These are phyloP conservation scores for Pachysolen tannophilus DNA, from an alignment of 805 yeast genomes.

Conservation along the genomic window DNA sequence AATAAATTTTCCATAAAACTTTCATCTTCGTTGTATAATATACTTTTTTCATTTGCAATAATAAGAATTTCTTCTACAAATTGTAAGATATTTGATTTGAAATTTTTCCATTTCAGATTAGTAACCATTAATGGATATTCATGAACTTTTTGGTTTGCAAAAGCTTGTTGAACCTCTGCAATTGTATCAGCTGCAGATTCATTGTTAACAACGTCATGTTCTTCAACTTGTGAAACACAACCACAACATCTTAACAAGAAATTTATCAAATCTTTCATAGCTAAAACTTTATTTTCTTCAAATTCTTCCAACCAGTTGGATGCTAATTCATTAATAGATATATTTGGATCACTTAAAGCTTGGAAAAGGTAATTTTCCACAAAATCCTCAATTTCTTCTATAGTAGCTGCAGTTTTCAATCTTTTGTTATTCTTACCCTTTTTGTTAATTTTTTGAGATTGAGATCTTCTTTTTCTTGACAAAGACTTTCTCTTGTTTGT, in stretches of 20 bases:
- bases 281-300: conserved; percentile 30
- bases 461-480: conserved; percentile 7
- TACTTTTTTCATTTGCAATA: conserved; percentile 53
- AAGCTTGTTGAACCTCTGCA: conserved; percentile 59
- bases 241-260: conserved; percentile 67
- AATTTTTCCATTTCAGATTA: conserved; percentile 36
- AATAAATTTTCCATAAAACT: conserved; percentile 45
- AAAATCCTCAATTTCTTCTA: conserved; percentile 33
- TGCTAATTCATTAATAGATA: conserved; percentile 43
- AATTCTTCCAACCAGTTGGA: conserved; percentile 53
- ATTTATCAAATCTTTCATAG: conserved; percentile 60
- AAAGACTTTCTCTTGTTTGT: conserved; percentile 12
- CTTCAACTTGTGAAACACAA: conserved; percentile 53
- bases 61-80: conserved; percentile 48
- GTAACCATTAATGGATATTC: conserved; percentile 62
- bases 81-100: conserved; percentile 44
- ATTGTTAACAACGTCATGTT: conserved; percentile 65
- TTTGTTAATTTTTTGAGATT: conserved; percentile 12
- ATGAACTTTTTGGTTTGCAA: conserved; percentile 51
- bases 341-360: conserved; percentile 39
- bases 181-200: conserved; percentile 71
- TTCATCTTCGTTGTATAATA: conserved; percentile 36
- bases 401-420: conserved; percentile 14
- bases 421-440: conserved; percentile 8
- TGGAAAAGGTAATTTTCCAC: conserved; percentile 41